Base-by-base conservation (phyloP, 768 basidiomycete genomes). In the Tephrocybe sp. region DNA sequence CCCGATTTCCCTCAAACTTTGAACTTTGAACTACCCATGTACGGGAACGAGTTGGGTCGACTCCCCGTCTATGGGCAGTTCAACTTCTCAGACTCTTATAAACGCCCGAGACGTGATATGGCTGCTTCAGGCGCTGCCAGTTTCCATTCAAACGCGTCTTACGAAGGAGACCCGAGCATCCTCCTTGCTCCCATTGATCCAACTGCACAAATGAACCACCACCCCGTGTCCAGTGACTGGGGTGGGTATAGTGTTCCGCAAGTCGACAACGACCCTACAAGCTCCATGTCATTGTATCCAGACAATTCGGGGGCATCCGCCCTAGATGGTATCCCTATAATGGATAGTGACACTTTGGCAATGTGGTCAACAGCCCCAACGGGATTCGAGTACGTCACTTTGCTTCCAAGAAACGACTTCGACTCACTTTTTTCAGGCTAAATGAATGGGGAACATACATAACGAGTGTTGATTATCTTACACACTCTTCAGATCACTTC, bases 341-440 rank as follows among this genome's bases (percentile, higher is more conserved):
- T 76, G 61, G 76, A 83, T 54, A 65, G 68, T 47, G 78, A 79
- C 47, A 76, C 76, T 37, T 72, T 84, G 56, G 70, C 72, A 12
- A 80, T 84, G 78, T 87, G 83, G 84, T 79, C 81, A 9, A 73
- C 69, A 43, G 80, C 82, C 19, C 82, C 83, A 12, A 72, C 74
- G 11, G 75, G 76, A 16, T 83, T 83, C 47, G 81, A 82, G 85
- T 86, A 58, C 56, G 82, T 69, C 4, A 31, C 42, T 26, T 48
- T 36, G 15, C 6, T 38, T 47, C 46, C 35, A 22, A 4, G 9
- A 44, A 18, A 11, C 16, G 11, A 21, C 24, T 1, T 32, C 11
- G 16, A 27, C 48, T 34, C 9, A 47, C 26, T 13, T 15, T 19
- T 25, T 40, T 12, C 44, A 76, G 77, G 57, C 32, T 70, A 49